Base-by-base conservation (phyloP, 83 land plant genomes). In the Picea engelmannii region DNA sequence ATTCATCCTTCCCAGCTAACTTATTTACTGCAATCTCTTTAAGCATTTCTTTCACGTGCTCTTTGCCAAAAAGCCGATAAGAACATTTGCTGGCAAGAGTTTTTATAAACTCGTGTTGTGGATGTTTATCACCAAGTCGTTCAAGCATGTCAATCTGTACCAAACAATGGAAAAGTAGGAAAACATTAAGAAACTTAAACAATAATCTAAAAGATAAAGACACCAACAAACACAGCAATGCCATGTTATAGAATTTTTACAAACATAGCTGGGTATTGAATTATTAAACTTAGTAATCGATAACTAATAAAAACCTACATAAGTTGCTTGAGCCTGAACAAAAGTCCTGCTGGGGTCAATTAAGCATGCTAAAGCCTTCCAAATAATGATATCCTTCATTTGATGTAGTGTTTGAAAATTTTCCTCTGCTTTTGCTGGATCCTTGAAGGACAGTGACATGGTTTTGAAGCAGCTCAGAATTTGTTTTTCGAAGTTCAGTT, bases 41-140 rank as follows among this genome's bases (percentile, higher is more conserved):
- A 61, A 93, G 85, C 21, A 91, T 83, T 86, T 87, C 91, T 83
- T 84, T 91, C 23, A 91, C 87, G 78, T 85, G 83, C 59, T 93
- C 95, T 83, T 89, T 91, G 78, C 85, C 83, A 79, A 93, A 90
- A 58, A 93, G 90, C 65, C 88, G 35, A 83, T 91, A 86, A 76
- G 95, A 89, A 83, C 93, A 91, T 78, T 87, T 93, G 31, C 88
- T 25, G 21, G 93, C 86, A 24, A 93, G 87, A 16, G 62, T 80
- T 52, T 80, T 78, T 62, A 93, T 83, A 62, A 93, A 93, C 63
- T 89, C 91, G 84, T 84, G 82, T 13, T 90, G 89, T 27, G 85
- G 90, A 66, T 91, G 95, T 65, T 88, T 93, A 70, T 91, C 93
- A 70, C 91, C 93, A 79, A 93, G 82, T 21, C 89, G 83, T 79